Percentiles rank a stretch among this genome's conserved stretches.
phyloP scores from a whole-genome alignment of 1,139 yeast species.

The Blastobotrys ciferrii region DNA sequence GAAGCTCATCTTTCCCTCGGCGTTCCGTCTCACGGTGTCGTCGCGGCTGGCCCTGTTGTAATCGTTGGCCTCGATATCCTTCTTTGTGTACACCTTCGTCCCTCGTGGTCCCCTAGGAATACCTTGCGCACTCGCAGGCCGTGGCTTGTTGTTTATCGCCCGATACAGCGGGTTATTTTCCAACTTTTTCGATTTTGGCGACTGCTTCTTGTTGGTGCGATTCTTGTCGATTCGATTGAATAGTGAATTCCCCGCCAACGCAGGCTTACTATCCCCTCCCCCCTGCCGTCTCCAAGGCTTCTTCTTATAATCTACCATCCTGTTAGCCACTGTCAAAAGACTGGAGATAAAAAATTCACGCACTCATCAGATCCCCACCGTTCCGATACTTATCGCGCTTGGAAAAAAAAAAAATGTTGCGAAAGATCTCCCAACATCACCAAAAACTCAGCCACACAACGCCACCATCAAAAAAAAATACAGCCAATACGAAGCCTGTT shows the following conservation, averaged over 20 bases:
- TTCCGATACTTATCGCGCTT: no score
- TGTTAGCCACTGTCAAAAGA: no score
- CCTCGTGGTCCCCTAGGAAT: conserved; percentile 4
- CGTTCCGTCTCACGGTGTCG: conserved; percentile 2
- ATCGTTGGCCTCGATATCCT: not conserved
- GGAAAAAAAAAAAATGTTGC: no score
- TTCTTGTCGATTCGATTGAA: conserved; percentile 7
- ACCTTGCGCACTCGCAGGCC: conserved; percentile 6
- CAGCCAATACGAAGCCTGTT: no score
- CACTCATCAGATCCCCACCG: no score
- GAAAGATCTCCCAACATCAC: no score
- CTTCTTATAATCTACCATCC: not conserved
- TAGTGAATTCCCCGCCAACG: not conserved
- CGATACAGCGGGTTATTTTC: conserved; percentile 18
- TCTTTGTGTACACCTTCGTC: not conserved
- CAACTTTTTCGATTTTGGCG: conserved; percentile 1
- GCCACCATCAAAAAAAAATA: no score
- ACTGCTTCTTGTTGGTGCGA: not conserved
- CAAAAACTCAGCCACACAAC: no score
- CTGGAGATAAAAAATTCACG: no score
- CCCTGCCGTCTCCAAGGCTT: not conserved
- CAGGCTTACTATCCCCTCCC: not conserved
- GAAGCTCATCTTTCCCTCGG: conserved; percentile 8
- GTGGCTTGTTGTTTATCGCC: conserved; percentile 17
- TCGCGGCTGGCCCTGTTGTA: conserved; percentile 3